A percentile compares a stretch with the other conserved stretches of the same genome.
Conservation (phyloP, 768 basidiomycete genomes). For the Collybia nuda region DNA sequence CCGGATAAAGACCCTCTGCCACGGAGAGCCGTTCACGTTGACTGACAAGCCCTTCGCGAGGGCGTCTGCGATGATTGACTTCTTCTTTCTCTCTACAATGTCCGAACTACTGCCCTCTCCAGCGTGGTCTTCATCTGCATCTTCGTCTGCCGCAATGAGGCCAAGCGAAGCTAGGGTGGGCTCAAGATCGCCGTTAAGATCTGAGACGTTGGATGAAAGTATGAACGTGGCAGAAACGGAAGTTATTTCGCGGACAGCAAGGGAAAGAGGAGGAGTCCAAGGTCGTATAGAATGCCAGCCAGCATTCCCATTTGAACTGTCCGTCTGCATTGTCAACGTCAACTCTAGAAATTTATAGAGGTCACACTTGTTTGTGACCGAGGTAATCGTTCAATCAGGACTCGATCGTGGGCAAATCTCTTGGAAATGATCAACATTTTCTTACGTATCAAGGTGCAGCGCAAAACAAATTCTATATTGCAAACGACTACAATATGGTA, state of each 20-base stretch:
- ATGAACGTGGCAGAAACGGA: constrained; percentile 85
- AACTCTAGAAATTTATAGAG: background rate
- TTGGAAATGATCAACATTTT: too few species aligned
- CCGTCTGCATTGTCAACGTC: constrained; percentile 22
- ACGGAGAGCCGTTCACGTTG: constrained; percentile 75
- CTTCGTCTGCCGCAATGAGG: constrained; percentile 28
- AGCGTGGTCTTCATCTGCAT: constrained; percentile 32
- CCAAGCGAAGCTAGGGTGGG: constrained; percentile 42
- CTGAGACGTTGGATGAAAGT: constrained; percentile 54
- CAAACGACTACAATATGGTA: too few species aligned
- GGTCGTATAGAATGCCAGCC: constrained; percentile 76
- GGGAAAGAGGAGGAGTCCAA: constrained; percentile 70
- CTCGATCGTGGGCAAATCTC: too few species aligned
- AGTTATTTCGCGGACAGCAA: constrained; percentile 77
- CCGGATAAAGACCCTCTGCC: constrained; percentile 78
- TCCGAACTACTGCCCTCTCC: constrained; percentile 26
- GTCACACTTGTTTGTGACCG: too few species aligned
- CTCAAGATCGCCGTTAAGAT: constrained; percentile 34
- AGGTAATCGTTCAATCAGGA: too few species aligned
- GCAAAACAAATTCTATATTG: too few species aligned
- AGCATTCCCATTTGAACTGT: constrained; percentile 20
- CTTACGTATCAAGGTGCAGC: too few species aligned
- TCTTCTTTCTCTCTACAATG: constrained; percentile 22
- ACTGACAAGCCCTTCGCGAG: constrained; percentile 75
- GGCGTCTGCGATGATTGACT: constrained; percentile 59